Evolutionary conservation across 2,329 filamentous ascomycete species (phyloP).

Genomic region (Pyrenophora seminiperda): DNA sequence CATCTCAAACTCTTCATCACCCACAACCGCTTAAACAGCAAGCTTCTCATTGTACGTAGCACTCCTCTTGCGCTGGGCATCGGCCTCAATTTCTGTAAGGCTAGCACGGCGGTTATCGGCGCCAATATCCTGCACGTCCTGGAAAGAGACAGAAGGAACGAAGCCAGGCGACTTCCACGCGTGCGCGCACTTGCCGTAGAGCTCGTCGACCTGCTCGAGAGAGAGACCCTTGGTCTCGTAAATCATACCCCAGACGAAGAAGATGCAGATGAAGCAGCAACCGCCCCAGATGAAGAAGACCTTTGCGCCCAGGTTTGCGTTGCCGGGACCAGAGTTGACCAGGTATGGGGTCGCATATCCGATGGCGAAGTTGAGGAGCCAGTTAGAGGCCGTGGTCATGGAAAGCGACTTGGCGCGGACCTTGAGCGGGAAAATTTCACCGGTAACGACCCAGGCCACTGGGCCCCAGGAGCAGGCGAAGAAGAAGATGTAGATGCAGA

Average conservation of each 20-base stretch:
- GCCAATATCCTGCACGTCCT: slow-evolving; percentile 40
- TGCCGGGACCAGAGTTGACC: slow-evolving; percentile 61
- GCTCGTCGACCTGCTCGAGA: slow-evolving; percentile 78
- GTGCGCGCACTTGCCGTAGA: slow-evolving; percentile 72
- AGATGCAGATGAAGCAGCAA: slow-evolving; percentile 58
- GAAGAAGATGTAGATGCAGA: slow-evolving; percentile 78
- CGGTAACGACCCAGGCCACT: slow-evolving; percentile 66
- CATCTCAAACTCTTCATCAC: not conserved
- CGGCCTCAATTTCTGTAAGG: slow-evolving; percentile 40
- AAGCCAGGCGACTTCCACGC: slow-evolving; percentile 74
- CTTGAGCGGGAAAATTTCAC: slow-evolving; percentile 53
- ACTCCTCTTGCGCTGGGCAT: slow-evolving; percentile 42
- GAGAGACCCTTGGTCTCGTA: slow-evolving; percentile 80
- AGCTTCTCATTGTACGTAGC: slow-evolving; percentile 35
- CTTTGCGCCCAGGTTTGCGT: slow-evolving; percentile 66
- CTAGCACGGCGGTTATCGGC: slow-evolving; percentile 37
- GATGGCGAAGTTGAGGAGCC: slow-evolving; percentile 60
- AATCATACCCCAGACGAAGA: slow-evolving; percentile 77
- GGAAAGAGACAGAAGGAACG: slow-evolving; percentile 58
- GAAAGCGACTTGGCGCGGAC: slow-evolving; percentile 55
- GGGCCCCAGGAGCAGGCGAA: slow-evolving; percentile 81
- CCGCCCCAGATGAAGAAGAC: slow-evolving; percentile 63
- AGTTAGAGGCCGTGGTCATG: slow-evolving; percentile 63
- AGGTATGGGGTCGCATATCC: slow-evolving; percentile 70
- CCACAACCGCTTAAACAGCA: too few species aligned